Base-by-base conservation (phyloP, 1,284 basidiomycete species). In the Ceratobasidium sp. region DNA sequence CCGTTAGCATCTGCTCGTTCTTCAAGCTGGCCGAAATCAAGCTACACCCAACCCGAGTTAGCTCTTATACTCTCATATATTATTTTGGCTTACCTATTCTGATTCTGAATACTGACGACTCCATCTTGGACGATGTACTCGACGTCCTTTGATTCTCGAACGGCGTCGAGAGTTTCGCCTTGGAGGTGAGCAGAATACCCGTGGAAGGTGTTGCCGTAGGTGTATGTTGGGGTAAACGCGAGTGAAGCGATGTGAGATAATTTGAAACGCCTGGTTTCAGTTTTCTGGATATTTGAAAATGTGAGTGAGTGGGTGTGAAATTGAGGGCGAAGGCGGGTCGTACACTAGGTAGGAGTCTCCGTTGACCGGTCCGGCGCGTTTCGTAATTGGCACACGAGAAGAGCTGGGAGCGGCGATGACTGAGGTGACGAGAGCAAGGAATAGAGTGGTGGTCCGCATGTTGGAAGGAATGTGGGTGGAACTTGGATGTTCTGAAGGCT, bases 261-360 rank as follows among this genome's bases (percentile, higher is more conserved):
- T 34, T 32, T 70, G 52, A 55, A 26, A 59, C 52, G 41, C 52
- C 52, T 30, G 30, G 30, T 36, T 70, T 70, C 10, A 70, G 52
- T 34, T 70, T 70, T 8, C 65, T 65, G 23, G 18, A 34, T 16
- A 8, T 14, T 21, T 10, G 21, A 34, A 23, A 18, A 3, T 18
- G n/a, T 32, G 8, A 52, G n/a, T n/a, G n/a, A n/a, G n/a, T n/a
- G n/a, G n/a, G n/a, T n/a, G n/a, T n/a, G n/a, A n/a, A n/a, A n/a
- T n/a, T n/a, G n/a, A n/a, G n/a, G n/a, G n/a, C n/a, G n/a, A n/a
- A n/a, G n/a, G n/a, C 18, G 21, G 52, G 16, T 16, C 64, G 21
- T 23, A 67, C 64, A 67, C 39, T 45, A 73, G 71, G 48, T 73
- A 73, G 1, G 64, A 60, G 58, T 73, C 36, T 28, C 50, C 3